Evolutionary conservation across 2,329 filamentous ascomycete genomes (phyloP), one percentile per base, ranked within the genome.

Genomic region (Fusarium abutilonis): DNA sequence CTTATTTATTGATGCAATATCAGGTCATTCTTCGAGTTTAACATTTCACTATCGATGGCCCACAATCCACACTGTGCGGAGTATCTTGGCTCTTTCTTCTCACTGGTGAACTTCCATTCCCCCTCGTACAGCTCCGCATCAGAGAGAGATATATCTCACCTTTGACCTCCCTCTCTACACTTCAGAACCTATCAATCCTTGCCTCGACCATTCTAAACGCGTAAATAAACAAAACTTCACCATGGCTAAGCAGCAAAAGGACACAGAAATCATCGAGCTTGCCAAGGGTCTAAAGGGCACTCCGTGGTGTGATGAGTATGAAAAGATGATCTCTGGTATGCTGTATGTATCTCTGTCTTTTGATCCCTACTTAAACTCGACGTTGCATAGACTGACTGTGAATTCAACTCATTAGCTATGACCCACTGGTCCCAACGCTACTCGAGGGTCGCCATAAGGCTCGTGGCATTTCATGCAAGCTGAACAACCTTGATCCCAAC

Each of bases 271-370:
- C 8, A 65, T 69, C 9, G 64, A 68, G 41, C 19, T 70, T 32
- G 68, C 68, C 41, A 70, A 63, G 40, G 36, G 45, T 11, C 51
- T 68, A 13, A 46, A 57, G 7, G 48, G 36, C 6, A 65, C 52
- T 1, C 68, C 68, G 1, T 69, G 68, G 66, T 69, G 68, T 6
- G 68, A 69, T 1, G 64, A 70, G 17, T 70, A 70, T 4, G 68
- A 70, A 15, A 65, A 64, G 41, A 69, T 69, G 70, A 67, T 70
- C n/a, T 70, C 70, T 4, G 69, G 69, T 15, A 71, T 68, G 69
- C 56, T 68, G 67, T 69, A 43, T 19, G 64, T 56, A 26, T 31
- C 6, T 1, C 1, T 10, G 2, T 3, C 4, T 2, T 4, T 34
- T 13, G 6, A 34, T 13, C 13, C 31, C 31, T 34, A 3, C 14